Evolutionary conservation across 2,329 filamentous ascomycete genomes (phyloP), one percentile per base, ranked within the genome.

Genomic region (Dothiorella sarmentorum): DNA sequence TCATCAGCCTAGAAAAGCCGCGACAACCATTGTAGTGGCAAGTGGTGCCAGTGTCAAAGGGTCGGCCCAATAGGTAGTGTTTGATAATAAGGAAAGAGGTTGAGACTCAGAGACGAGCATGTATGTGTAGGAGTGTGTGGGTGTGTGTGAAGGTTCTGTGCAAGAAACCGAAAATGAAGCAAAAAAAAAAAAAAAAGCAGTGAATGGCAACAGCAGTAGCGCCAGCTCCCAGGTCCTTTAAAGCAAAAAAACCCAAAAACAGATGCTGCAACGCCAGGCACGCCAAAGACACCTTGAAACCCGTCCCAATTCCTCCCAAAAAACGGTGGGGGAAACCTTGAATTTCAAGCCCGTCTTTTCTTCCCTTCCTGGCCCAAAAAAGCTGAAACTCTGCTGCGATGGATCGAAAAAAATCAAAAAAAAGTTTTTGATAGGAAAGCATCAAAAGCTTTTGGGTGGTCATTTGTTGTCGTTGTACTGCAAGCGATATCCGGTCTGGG

Each of bases 81-180:
- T 11, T 27, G 47, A 29, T 40, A 53, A 53, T 29, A 7, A 9
- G 20, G 40, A 53, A 35, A n/a, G 43, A 18, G 24, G 33, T 53
- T 29, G 49, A 22, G 27, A 31, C 49, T 53, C 49, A 38, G 17
- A 33, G 33, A 5, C 26, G 35, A 38, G 35, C 33, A 18, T 40
- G 37, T 53, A 29, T 49, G 44, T 20, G 20, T n/a, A n/a, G n/a
- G n/a, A n/a, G n/a, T n/a, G n/a, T n/a, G n/a, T n/a, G n/a, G 18
- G 45, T 51, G 18, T 49, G 44, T 40, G 40, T 52, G 33, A 40
- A 26, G 35, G 49, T 40, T 53, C 33, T 53, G 31, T 53, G 49
- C 33, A 42, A 40, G 35, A 37, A 26, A 37, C n/a, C 27, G 49
- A 62, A 51, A 38, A 55, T 40, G 55, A 60, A 57, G 40, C 62